A percentile compares a stretch with the other conserved stretches of the same genome.
phyloP scores from a whole-genome alignment of 176 grass and related monocot genomes.

The Musa troglodytarum region DNA sequence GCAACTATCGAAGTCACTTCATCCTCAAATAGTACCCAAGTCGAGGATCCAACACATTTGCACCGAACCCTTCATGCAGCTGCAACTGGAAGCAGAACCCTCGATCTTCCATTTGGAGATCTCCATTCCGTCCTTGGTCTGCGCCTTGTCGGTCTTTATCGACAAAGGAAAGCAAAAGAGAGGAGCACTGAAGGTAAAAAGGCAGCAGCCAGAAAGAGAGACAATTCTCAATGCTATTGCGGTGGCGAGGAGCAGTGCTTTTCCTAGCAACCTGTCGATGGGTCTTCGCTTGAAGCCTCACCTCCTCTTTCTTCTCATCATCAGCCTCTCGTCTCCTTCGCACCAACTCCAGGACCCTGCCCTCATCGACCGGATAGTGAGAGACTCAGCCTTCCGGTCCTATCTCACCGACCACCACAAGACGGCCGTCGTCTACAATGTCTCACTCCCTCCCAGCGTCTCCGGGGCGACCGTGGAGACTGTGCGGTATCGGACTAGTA shows the following conservation, averaged over 20 bases:
- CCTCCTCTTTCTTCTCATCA: neutral
- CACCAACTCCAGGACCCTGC: slow-evolving; percentile 28
- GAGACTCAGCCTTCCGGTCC: slow-evolving; percentile 45
- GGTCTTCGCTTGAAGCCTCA: neutral
- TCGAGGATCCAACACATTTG: neutral
- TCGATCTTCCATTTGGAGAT: neutral
- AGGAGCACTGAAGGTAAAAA: too few relatives aligned
- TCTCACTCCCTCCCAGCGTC: slow-evolving; percentile 44
- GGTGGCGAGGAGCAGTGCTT: neutral
- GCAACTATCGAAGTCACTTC: too few relatives aligned
- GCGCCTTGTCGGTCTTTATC: too few relatives aligned
- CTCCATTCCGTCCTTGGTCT: too few relatives aligned
- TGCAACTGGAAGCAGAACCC: neutral
- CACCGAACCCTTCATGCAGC: neutral
- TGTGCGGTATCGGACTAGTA: slow-evolving; percentile 55
- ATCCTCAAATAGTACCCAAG: too few relatives aligned
- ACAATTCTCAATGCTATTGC: neutral
- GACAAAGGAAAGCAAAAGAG: too few relatives aligned
- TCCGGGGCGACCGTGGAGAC: slow-evolving; percentile 35
- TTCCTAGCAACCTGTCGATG: neutral
- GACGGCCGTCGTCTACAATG: slow-evolving; percentile 61
- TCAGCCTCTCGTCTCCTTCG: neutral
- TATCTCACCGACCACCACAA: slow-evolving; percentile 40
- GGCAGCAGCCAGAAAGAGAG: neutral
- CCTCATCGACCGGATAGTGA: slow-evolving; percentile 57